Percentiles rank a stretch among this genome's conserved stretches.
Conservation (phyloP, 2,329 filamentous ascomycete genomes). For the Colletotrichum somersetense region DNA sequence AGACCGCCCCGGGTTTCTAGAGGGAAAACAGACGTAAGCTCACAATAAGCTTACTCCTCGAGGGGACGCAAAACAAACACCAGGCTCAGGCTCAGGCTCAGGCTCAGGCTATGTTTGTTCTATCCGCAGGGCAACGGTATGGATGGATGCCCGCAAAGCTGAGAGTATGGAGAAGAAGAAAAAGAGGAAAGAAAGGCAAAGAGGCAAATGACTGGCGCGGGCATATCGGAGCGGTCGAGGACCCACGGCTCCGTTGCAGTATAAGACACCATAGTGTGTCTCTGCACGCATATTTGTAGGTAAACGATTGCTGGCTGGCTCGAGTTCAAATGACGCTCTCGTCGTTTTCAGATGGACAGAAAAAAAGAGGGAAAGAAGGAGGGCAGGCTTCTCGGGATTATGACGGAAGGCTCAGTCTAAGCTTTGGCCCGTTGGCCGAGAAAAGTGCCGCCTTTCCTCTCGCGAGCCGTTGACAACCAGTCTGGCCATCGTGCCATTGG, state of each 20-base stretch:
- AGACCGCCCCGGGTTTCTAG: constrained; percentile 22
- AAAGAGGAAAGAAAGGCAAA: background rate
- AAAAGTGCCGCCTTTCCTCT: constrained; percentile 5
- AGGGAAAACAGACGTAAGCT: constrained; percentile 35
- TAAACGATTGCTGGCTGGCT: background rate
- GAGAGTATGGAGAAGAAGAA: background rate
- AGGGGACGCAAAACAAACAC: constrained; percentile 8
- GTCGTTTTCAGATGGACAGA: constrained; percentile 2
- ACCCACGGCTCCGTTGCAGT: constrained; percentile 13
- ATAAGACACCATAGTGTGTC: background rate
- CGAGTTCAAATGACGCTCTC: constrained; percentile 11
- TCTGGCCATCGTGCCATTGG: constrained; percentile 21
- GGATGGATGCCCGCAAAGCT: too few species aligned
- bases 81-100: background rate
- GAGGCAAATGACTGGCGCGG: constrained; percentile 13
- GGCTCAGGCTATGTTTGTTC: constrained; percentile 4
- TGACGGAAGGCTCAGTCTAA: background rate
- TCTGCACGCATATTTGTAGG: background rate
- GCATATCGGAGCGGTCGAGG: constrained; percentile 3
- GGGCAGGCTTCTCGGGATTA: background rate
- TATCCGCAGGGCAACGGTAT: constrained; percentile 5
- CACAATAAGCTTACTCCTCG: constrained; percentile 36
- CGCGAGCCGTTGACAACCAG: background rate
- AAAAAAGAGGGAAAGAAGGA: background rate
- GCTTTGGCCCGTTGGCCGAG: constrained; percentile 8